Evolutionary conservation across 495 filamentous ascomycete species (phyloP).

Genomic region (Daldinia loculata): DNA sequence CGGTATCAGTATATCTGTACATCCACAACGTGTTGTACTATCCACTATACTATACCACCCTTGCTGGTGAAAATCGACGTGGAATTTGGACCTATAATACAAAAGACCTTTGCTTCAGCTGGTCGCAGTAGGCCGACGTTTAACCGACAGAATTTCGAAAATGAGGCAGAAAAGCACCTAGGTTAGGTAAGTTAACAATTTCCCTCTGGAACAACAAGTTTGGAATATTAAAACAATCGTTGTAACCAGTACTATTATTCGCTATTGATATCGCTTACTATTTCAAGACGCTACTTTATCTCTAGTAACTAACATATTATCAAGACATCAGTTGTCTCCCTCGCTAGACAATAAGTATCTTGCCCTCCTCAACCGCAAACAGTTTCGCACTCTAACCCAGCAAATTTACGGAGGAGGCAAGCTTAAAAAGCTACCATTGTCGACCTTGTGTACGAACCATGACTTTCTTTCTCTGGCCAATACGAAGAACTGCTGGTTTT

Average conservation of each 20-base stretch:
- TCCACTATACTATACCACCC: slow-evolving; percentile 40
- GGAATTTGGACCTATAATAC: neutral
- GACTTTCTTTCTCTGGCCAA: neutral
- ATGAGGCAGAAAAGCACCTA: neutral
- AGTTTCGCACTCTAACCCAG: neutral
- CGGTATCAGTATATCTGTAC: slow-evolving; percentile 26
- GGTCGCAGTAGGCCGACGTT: neutral
- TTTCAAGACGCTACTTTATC: neutral
- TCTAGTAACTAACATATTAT: neutral
- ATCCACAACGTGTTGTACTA: slow-evolving; percentile 41
- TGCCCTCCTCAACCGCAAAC: neutral
- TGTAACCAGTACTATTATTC: neutral
- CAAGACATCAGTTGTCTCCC: neutral
- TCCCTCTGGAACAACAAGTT: neutral
- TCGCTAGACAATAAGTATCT: neutral
- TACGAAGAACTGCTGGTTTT: neutral
- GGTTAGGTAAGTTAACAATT: no score
- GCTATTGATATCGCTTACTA: neutral
- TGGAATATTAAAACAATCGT: neutral
- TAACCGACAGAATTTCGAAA: neutral
- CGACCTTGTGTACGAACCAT: neutral
- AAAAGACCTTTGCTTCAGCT: neutral
- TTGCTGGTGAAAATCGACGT: neutral
- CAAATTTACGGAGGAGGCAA: neutral
- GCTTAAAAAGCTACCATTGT: neutral